Percentiles rank a stretch among this genome's conserved stretches.
These are phyloP conservation scores for Myriangium duriaei DNA, from an alignment of 2,329 filamentous ascomycete genomes.

Conservation along the genomic window DNA sequence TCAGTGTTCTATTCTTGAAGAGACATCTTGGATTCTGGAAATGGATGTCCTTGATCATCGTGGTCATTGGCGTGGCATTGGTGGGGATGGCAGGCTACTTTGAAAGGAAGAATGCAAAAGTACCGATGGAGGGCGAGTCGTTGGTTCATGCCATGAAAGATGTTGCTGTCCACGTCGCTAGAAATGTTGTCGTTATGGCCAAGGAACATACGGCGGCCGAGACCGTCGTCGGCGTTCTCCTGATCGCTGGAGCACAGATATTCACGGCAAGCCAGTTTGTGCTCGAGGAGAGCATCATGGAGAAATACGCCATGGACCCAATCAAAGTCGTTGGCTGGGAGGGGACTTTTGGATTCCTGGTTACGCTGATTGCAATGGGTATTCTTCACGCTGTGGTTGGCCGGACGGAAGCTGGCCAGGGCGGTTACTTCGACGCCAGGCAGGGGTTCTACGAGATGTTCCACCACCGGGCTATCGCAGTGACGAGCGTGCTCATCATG, in stretches of 20 bases:
- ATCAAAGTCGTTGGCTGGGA: conserved; percentile 94
- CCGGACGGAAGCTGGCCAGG: conserved; percentile 55
- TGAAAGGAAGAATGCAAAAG: conserved; percentile 47
- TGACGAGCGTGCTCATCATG: conserved; percentile 86
- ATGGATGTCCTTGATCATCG: conserved; percentile 77
- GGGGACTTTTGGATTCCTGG: conserved; percentile 74
- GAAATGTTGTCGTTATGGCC: conserved; percentile 30
- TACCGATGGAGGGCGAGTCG: conserved; percentile 17
- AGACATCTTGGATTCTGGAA: conserved; percentile 75
- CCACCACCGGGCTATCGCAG: conserved; percentile 53
- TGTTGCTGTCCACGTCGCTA: conserved; percentile 16
- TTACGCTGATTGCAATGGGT: conserved; percentile 69
- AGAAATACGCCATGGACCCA: conserved; percentile 66
- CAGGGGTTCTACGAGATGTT: conserved; percentile 78
- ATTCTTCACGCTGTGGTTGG: conserved; percentile 69
- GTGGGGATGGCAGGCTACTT: conserved; percentile 84
- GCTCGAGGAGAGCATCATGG: conserved; percentile 84
- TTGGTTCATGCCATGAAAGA: conserved; percentile 21
- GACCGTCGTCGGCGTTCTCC: conserved; percentile 69
- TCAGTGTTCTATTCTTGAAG: conserved; percentile 82
- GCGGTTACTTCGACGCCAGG: conserved; percentile 80
- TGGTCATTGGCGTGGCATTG: conserved; percentile 75
- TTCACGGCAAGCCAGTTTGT: conserved; percentile 97
- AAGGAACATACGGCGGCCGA: conserved; percentile 46
- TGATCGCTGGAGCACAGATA: conserved; percentile 90